phyloP scores from a whole-genome alignment of 139 green algal species.

The Ettlia oleoabundans region DNA sequence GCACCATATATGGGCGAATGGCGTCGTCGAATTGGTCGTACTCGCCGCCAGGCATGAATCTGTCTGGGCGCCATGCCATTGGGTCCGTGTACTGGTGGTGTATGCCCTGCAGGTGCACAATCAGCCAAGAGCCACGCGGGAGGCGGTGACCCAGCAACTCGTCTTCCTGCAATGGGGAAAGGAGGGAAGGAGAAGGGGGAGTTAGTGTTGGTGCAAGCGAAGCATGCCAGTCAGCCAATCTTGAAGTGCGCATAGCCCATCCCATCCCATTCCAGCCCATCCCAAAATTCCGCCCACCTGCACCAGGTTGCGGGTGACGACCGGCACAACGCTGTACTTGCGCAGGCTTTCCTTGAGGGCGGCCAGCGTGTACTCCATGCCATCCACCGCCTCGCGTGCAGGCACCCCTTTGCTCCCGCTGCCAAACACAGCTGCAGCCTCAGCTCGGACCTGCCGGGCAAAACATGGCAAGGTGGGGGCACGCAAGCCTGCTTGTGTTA shows the following conservation, averaged over 20 bases:
- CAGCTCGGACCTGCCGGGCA: constrained; percentile 11
- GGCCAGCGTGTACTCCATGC: constrained; percentile 82
- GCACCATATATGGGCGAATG: constrained; percentile 78
- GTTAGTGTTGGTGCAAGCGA: too few relatives aligned
- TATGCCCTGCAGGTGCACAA: constrained; percentile 72
- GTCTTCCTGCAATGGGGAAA: constrained; percentile 42
- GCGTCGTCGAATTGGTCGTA: constrained; percentile 86
- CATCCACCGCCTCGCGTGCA: constrained; percentile 59
- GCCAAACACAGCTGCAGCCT: not conserved
- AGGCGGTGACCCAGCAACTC: constrained; percentile 75
- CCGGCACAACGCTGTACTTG: constrained; percentile 92
- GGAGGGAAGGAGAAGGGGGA: not conserved
- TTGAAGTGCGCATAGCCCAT: too few relatives aligned
- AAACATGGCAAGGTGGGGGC: not conserved
- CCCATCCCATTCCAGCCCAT: too few relatives aligned
- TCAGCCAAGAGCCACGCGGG: constrained; percentile 73
- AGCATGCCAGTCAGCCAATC: too few relatives aligned
- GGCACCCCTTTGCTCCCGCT: not conserved
- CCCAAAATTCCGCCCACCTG: too few relatives aligned
- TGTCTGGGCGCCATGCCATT: constrained; percentile 76
- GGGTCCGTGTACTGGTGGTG: constrained; percentile 88
- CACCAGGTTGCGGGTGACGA: constrained; percentile 77
- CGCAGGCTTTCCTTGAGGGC: constrained; percentile 87
- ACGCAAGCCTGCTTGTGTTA: not conserved
- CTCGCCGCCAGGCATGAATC: constrained; percentile 88